Percentiles rank a stretch among this genome's conserved stretches.
phyloP scores from a whole-genome alignment of 495 filamentous ascomycete species.

The Aspergillus sclerotiicarbonarius region DNA sequence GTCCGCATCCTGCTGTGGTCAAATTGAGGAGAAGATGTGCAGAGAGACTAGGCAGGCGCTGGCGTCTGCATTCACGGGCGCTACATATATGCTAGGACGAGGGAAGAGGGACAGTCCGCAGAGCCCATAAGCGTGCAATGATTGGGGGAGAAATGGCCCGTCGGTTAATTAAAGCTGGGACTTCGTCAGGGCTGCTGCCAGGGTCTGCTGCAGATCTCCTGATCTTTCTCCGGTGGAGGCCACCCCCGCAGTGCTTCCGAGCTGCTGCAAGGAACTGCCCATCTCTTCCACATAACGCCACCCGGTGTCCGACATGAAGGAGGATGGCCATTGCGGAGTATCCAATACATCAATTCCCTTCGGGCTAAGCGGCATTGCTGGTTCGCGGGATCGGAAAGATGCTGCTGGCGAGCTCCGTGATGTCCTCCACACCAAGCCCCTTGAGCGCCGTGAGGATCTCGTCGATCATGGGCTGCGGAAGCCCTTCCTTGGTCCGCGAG shows the following conservation, averaged over 20 bases:
- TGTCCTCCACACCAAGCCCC: slow-evolving; percentile 25
- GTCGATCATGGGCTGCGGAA: slow-evolving; percentile 45
- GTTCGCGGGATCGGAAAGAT: slow-evolving; percentile 24
- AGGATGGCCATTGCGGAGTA: no score
- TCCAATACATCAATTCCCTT: no score
- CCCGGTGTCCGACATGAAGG: no score
- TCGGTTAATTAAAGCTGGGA: neutral
- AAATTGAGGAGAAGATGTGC: neutral
- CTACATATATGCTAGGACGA: neutral
- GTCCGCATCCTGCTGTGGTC: neutral
- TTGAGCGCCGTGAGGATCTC: slow-evolving; percentile 44
- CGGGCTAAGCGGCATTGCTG: no score
- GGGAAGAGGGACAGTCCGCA: neutral
- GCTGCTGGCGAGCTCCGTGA: slow-evolving; percentile 17
- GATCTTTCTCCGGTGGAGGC: neutral
- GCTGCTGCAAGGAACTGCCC: neutral
- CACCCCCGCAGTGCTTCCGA: neutral
- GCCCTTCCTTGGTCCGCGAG: slow-evolving; percentile 52
- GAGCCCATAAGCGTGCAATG: neutral
- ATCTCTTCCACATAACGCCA: no score
- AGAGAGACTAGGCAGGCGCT: neutral
- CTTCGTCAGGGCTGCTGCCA: neutral
- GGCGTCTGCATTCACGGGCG: neutral
- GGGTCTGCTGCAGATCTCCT: neutral
- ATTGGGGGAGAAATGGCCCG: neutral